These are phyloP conservation scores for Triticum turgidum DNA, from an alignment of 176 grass and related monocot species.

Conservation along the genomic window DNA sequence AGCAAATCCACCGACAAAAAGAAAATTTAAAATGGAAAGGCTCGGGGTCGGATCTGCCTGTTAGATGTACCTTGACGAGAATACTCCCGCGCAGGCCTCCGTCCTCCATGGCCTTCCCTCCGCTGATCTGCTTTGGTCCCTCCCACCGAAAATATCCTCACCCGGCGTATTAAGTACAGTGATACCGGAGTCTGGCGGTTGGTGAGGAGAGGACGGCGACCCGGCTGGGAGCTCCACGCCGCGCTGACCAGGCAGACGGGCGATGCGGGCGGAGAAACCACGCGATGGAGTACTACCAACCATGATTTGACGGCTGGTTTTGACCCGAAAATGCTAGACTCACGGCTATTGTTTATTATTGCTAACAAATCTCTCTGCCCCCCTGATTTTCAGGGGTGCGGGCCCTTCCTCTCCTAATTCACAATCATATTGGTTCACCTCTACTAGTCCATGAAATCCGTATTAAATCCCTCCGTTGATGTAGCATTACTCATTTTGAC, in stretches of 20 bases:
- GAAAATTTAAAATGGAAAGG: background rate
- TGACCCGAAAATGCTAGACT: too few species aligned
- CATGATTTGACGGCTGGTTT: background rate
- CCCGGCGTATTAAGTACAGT: background rate
- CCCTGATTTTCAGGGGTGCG: too few species aligned
- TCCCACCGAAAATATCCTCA: background rate
- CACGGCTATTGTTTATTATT: too few species aligned
- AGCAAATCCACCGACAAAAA: background rate
- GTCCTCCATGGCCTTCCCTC: slow-evolving; percentile 40
- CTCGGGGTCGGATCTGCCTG: background rate
- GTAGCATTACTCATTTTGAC: too few species aligned
- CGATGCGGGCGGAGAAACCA: background rate
- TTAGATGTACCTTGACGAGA: slow-evolving; percentile 28
- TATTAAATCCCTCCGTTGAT: too few species aligned
- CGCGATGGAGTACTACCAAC: background rate
- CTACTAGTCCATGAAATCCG: too few species aligned
- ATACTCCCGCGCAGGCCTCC: slow-evolving; percentile 16
- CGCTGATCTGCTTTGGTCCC: background rate
- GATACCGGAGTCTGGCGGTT: background rate
- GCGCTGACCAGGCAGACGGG: background rate
- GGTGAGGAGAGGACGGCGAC: background rate
- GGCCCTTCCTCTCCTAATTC: too few species aligned
- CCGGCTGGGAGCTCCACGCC: background rate
- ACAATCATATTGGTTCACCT: too few species aligned
- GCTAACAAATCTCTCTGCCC: too few species aligned